Base-by-base conservation (phyloP, 345 rosid species). In the Mercurialis annua region DNA sequence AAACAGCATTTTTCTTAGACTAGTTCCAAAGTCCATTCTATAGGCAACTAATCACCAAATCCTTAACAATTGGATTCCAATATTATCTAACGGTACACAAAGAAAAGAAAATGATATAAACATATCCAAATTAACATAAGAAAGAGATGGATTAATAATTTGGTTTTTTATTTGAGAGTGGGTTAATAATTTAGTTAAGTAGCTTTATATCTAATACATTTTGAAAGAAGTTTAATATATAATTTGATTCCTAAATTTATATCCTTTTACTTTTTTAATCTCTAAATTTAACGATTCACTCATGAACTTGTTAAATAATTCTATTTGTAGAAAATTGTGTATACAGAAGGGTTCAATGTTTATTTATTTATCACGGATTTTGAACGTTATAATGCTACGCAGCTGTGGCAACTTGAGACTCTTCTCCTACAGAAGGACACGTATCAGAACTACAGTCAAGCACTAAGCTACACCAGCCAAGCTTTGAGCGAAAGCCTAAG, bases 361-460 rank as follows among this genome's bases (percentile, higher is more conserved):
- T n/a, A n/a, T n/a, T n/a, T n/a, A n/a, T n/a, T n/a, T n/a, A n/a
- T n/a, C n/a, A n/a, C n/a, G n/a, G n/a, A n/a, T n/a, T n/a, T n/a
- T n/a, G n/a, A n/a, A n/a, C n/a, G n/a, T n/a, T n/a, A 38, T 69
- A 56, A 68, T 69, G 72, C 44, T 44, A 53, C 79, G 81, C 81
- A 94, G 99, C 87, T 94, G 65, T 91, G 99, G 99, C 99, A 94
- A 81, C 77, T 94, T 54, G 99, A 94, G 85, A 94, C 99, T 2
- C 83, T 94, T 59, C 96, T 94, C 62, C 79, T 94, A 51, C 99
- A 94, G 58, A 94, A 89, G 77, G 99, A 94, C 77, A 94, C 99
- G 69, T 94, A 91, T 76, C 78, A 87, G 16, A 94, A 84, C 82
- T 91, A 94, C 74, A 94, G 99, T 60, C 96, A 91, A 81, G 97